phyloP scores from a whole-genome alignment of 139 green algal genomes.

The Tetraselmis chui region DNA sequence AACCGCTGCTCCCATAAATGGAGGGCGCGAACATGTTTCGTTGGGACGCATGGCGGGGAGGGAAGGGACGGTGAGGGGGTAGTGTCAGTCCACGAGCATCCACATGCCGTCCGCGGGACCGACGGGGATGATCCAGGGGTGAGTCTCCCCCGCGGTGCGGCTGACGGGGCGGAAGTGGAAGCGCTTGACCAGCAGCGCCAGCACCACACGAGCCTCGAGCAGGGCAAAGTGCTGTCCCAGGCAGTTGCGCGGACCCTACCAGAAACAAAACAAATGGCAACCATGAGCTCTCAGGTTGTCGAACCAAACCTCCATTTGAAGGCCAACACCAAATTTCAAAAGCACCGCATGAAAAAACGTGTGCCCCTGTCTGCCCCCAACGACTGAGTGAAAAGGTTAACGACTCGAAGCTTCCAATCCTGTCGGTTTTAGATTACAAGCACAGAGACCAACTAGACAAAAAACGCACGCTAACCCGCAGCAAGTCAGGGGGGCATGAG shows the following conservation, averaged over 20 bases:
- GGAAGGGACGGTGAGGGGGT: no score
- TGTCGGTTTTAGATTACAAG: no score
- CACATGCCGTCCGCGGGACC: conserved; percentile 58
- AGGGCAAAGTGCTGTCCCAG: conserved; percentile 72
- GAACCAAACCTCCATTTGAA: conserved; percentile 1
- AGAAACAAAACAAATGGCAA: no score
- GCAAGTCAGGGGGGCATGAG: no score
- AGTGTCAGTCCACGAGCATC: conserved; percentile 53
- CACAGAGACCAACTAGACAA: no score
- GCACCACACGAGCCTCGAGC: conserved; percentile 80
- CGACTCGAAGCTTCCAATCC: no score
- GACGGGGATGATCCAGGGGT: conserved; percentile 72
- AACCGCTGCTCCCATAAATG: no score
- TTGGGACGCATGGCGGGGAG: no score
- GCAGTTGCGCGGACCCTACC: conserved; percentile 85
- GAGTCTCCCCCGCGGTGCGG: conserved; percentile 20
- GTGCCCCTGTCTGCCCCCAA: not conserved
- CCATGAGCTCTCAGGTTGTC: no score
- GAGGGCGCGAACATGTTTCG: no score
- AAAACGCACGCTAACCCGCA: no score
- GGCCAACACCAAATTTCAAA: conserved; percentile 3
- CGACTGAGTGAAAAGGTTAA: no score
- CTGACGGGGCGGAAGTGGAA: conserved; percentile 63
- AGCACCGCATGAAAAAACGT: not conserved
- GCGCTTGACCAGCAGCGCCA: conserved; percentile 61